Evolutionary conservation across 768 basidiomycete genomes (phyloP).

Genomic region (Neoboletus magnificus): DNA sequence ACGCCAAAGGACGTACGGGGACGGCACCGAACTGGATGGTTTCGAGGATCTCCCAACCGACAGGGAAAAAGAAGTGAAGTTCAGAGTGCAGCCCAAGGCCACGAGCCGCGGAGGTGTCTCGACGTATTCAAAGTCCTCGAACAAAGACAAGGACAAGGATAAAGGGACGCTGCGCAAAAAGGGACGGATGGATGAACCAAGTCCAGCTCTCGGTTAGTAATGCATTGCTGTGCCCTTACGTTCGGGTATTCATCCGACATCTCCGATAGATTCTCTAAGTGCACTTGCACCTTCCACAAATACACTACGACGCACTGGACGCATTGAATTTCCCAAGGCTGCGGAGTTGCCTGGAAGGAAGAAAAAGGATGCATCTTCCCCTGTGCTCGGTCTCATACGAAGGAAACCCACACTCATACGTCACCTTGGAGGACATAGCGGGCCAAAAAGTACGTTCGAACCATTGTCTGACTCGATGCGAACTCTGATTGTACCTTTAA

Average conservation of each 20-base stretch:
- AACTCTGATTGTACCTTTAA: slow-evolving; percentile 33
- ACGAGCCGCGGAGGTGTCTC: slow-evolving; percentile 55
- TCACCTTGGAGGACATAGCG: slow-evolving; percentile 64
- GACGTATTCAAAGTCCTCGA: slow-evolving; percentile 40
- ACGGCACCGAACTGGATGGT: slow-evolving; percentile 86
- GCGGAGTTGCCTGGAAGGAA: slow-evolving; percentile 45
- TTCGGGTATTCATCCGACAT: not conserved
- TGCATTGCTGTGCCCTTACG: not conserved
- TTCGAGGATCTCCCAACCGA: slow-evolving; percentile 88
- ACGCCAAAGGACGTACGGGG: slow-evolving; percentile 71
- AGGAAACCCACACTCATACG: slow-evolving; percentile 87
- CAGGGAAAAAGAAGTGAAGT: slow-evolving; percentile 74
- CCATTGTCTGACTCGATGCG: not conserved
- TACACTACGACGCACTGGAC: slow-evolving; percentile 53
- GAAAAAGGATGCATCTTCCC: slow-evolving; percentile 51
- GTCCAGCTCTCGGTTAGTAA: slow-evolving; percentile 39
- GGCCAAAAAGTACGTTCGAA: slow-evolving; percentile 65
- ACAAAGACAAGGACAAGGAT: slow-evolving; percentile 39
- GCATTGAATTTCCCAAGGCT: slow-evolving; percentile 51
- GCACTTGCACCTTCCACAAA: slow-evolving; percentile 46
- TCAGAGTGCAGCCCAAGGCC: slow-evolving; percentile 71
- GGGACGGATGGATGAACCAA: slow-evolving; percentile 45
- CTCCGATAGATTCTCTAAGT: slow-evolving; percentile 18
- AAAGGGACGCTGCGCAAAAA: slow-evolving; percentile 61
- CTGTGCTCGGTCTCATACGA: slow-evolving; percentile 43